These are phyloP conservation scores for Apiospora sp. DNA, from an alignment of 2,329 filamentous ascomycete genomes.

Conservation along the genomic window DNA sequence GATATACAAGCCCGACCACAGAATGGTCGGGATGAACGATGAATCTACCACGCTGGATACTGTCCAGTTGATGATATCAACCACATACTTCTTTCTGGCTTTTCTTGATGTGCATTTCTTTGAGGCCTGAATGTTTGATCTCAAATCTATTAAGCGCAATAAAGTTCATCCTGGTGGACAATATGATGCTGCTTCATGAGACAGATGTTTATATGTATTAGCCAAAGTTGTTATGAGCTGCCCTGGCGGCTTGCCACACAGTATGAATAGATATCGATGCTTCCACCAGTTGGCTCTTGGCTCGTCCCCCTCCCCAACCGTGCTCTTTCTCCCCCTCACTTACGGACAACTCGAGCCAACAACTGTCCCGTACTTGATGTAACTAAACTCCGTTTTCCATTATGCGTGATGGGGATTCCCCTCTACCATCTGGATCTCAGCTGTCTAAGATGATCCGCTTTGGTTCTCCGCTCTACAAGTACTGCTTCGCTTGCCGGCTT, in stretches of 20 bases:
- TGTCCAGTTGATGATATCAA: not conserved
- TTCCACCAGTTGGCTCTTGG: not conserved
- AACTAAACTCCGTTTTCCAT: not conserved
- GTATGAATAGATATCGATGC: not conserved
- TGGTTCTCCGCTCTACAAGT: too few species aligned
- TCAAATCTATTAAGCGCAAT: too few species aligned
- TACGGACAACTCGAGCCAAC: not conserved
- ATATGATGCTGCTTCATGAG: too few species aligned
- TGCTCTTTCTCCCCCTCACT: not conserved
- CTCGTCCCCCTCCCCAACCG: not conserved
- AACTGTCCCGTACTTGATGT: not conserved
- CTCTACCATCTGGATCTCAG: not conserved
- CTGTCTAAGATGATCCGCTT: not conserved
- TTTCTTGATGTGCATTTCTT: not conserved
- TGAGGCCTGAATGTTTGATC: not conserved
- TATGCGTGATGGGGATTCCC: not conserved
- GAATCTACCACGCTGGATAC: conserved; percentile 20
- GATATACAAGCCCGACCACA: conserved; percentile 40
- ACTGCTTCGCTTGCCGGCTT: too few species aligned
- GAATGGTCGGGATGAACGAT: conserved; percentile 27
- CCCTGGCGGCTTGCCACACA: not conserved
- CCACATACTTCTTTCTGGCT: too few species aligned
- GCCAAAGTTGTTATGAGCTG: too few species aligned
- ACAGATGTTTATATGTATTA: too few species aligned
- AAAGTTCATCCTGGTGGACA: too few species aligned